Evolutionary conservation across 2,329 filamentous ascomycete genomes (phyloP), one percentile per base, ranked within the genome.

Genomic region (Pseudocercospora eumusae): DNA sequence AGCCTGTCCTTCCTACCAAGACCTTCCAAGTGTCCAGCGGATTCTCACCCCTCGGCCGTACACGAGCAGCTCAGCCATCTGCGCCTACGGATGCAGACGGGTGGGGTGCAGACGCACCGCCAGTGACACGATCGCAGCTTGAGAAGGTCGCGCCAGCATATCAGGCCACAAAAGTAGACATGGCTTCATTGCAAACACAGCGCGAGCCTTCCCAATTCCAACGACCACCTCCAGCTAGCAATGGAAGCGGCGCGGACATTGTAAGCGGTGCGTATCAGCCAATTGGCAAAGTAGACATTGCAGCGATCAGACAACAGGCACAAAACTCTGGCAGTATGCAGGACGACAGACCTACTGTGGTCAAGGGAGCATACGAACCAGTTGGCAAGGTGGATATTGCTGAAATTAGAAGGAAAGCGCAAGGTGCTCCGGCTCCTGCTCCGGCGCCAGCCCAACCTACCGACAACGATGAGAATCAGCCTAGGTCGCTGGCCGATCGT

Each of bases 301-400:
- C 89, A 23, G 93, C 92, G 40, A 89, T 99, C 68, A 87, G 95
- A 66, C 79, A 88, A 82, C 75, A 91, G 84, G 80, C 92, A 78
- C 73, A 88, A 82, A 81, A 88, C 81, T 70, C 82, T 75, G 76
- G 83, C 8, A 66, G 73, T 25, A 10, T 73, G 10, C 74, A 83
- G 50, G 92, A 97, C 72, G 90, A 96, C 68, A 84, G 92, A 59
- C 95, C 95, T 3, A 85, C 89, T 1, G 85, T 87, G 4, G 91
- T 98, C 20, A 98, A 96, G 78, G 95, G 95, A 45, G 86, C 93
- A 23, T 99, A 99, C 73, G 90, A 98, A 76, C 95, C 95, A 1
- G 83, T 98, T 20, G 95, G 95, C 52, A 98, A 97, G 79, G 93
- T 99, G 9, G 95, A 99, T 70, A 98, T 99, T 76, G 91, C 91